Percentiles rank a stretch among this genome's conserved stretches.
Conservation (phyloP, 257 asterid species). For the Coffea eugenioides region DNA sequence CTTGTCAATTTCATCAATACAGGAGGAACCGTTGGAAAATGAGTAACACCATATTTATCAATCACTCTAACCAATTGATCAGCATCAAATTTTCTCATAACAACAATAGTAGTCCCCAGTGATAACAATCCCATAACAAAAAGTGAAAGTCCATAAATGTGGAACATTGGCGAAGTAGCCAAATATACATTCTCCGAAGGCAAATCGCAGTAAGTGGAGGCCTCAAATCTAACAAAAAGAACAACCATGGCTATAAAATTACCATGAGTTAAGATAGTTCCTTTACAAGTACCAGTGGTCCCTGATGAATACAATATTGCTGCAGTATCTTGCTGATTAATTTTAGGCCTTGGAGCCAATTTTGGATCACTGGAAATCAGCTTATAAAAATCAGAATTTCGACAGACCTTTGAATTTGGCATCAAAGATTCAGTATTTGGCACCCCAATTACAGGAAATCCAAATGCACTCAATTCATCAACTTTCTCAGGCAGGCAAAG, state of each 20-base stretch:
- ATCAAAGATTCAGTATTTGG: conserved; percentile 34
- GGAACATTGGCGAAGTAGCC: conserved; percentile 75
- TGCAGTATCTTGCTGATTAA: conserved; percentile 59
- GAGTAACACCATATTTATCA: conserved; percentile 61
- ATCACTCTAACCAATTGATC: conserved; percentile 64
- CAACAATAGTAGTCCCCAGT: conserved; percentile 57
- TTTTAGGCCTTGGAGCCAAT: conserved; percentile 54
- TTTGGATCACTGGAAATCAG: conserved; percentile 53
- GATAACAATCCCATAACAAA: conserved; percentile 72
- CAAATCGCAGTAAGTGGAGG: conserved; percentile 47
- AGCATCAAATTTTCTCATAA: conserved; percentile 58
- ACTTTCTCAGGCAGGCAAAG: conserved; percentile 40
- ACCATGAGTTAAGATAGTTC: conserved; percentile 60
- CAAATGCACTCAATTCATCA: conserved; percentile 38
- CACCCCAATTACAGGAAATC: conserved; percentile 49
- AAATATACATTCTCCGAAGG: conserved; percentile 48
- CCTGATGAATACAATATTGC: conserved; percentile 80
- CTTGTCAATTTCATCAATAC: conserved; percentile 45
- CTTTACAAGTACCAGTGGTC: conserved; percentile 70
- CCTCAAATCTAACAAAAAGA: conserved; percentile 64
- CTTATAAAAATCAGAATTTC: conserved; percentile 34
- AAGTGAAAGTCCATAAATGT: conserved; percentile 66
- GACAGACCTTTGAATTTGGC: conserved; percentile 13
- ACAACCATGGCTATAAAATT: conserved; percentile 68
- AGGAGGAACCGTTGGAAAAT: conserved; percentile 69